Evolutionary conservation across 345 rosid genomes (phyloP).

Genomic region (Odontarrhena argentea): DNA sequence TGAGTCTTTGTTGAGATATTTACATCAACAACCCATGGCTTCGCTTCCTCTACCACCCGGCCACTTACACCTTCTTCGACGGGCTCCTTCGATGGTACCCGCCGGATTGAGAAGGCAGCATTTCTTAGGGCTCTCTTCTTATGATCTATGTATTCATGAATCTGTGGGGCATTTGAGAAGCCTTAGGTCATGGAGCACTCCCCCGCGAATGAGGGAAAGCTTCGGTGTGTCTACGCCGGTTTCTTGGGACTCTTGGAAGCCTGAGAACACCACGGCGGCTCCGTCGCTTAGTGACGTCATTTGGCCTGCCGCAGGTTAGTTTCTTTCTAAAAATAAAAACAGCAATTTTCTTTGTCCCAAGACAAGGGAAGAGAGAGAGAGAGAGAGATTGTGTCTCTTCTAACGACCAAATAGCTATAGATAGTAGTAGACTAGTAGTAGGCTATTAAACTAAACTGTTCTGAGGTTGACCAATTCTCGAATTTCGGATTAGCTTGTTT

Average conservation of each 20-base stretch:
- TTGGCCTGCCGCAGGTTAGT: conserved; percentile 83
- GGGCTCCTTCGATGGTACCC: not conserved
- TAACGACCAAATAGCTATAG: conserved; percentile 25
- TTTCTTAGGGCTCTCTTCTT: conserved; percentile 24
- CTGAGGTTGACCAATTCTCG: conserved; percentile 17
- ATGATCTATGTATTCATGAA: conserved; percentile 33
- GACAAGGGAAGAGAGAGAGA: conserved; percentile 28
- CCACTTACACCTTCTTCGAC: conserved; percentile 22
- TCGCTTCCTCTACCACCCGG: conserved; percentile 31
- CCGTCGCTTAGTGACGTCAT: conserved; percentile 69
- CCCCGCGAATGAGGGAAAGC: conserved; percentile 25
- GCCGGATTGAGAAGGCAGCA: conserved; percentile 16
- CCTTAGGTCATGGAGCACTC: conserved; percentile 18
- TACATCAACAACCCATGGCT: conserved; percentile 28
- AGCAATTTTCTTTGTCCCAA: conserved; percentile 21
- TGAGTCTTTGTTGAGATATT: conserved; percentile 22
- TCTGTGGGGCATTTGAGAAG: conserved; percentile 27
- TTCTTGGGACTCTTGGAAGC: conserved; percentile 72
- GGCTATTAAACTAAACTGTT: conserved; percentile 2
- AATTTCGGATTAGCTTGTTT: not conserved
- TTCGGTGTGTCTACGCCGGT: conserved; percentile 36
- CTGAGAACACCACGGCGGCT: conserved; percentile 47
- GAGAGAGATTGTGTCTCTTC: conserved; percentile 24
- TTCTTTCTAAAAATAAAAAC: not conserved
- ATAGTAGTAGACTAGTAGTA: not conserved